Percentiles rank a stretch among this genome's conserved stretches.
Conservation (phyloP, 1,139 yeast genomes). For the Taphrina populina region DNA sequence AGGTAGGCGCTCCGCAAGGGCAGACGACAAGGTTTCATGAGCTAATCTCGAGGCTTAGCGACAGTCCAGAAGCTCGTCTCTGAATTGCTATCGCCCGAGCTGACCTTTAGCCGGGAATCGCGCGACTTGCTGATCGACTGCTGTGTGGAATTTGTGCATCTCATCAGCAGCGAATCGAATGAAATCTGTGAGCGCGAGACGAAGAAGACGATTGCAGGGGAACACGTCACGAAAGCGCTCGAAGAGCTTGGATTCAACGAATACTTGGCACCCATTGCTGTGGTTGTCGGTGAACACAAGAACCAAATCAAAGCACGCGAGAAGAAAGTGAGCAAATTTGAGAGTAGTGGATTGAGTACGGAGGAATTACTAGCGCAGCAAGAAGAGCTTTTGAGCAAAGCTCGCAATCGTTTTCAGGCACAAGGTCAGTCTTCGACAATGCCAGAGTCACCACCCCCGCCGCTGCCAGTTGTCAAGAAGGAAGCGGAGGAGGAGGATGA, state of each 20-base stretch:
- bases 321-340: slow-evolving; percentile 87
- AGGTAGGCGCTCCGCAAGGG: slow-evolving; percentile 41
- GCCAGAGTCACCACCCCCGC: background rate
- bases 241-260: slow-evolving; percentile 84
- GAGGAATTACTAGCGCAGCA: slow-evolving; percentile 90
- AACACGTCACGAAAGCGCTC: slow-evolving; percentile 88
- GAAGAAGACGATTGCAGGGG: slow-evolving; percentile 93
- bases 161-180: slow-evolving; percentile 85
- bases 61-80: slow-evolving; percentile 93
- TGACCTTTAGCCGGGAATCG: slow-evolving; percentile 88
- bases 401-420: slow-evolving; percentile 50
- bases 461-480: background rate
- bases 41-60: slow-evolving; percentile 50
- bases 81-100: slow-evolving; percentile 82
- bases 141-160: slow-evolving; percentile 94
- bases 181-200: slow-evolving; percentile 96
- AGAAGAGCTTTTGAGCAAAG: slow-evolving; percentile 85
- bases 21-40: background rate
- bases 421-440: slow-evolving; percentile 8
- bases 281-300: slow-evolving; percentile 48
- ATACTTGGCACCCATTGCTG: slow-evolving; percentile 78
- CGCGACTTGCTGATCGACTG: slow-evolving; percentile 94
- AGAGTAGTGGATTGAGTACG: slow-evolving; percentile 85
- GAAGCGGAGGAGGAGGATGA: slow-evolving; percentile 10
- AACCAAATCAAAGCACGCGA: slow-evolving; percentile 48